Evolutionary conservation across 331 rosid genomes (phyloP), one percentile per base, ranked within the genome.

Genomic region (Malus hybrid): DNA sequence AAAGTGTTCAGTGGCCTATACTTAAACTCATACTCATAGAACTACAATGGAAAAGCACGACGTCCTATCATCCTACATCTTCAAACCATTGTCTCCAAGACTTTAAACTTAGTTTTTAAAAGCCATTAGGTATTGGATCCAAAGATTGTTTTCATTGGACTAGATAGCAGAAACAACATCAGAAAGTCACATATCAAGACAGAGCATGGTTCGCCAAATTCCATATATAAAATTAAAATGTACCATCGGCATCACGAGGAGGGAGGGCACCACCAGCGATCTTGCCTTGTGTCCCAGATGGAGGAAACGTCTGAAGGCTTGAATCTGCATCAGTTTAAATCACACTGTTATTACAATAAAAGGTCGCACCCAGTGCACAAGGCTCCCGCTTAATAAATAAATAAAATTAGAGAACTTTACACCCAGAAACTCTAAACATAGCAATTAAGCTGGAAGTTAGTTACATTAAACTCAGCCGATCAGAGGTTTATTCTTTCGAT

Each of bases 181-280:
- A 14, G 32, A 50, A 72, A 73, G 10, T 50, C 53, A 42, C 34
- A 56, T 70, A 52, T 13, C 22, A 71, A 58, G 28, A 33, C 63
- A 46, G 26, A 53, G 28, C 74, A 68, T 60, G 30, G 26, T 61
- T 60, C 26, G 7, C 22, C 15, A 48, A 18, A 58, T 10, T 11
- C 13, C 70, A 30, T 4, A 30, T 30, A 30, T 30, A 30, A 30
- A 30, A 30, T 30, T 30, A 30, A 30, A 30, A 30, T 29, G 61
- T 79, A 93, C 98, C 98, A 75, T 93, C 97, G 1, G 96, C 91
- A 80, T 93, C 97, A 4, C 91, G 87, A 83, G 97, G 98, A 77
- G 96, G 95, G 29, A 85, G 82, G 22, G 89, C 83, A 81, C 86
- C 96, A 66, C 90, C 86, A 29, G 93, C 60, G 68, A 93, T 89